phyloP scores from a whole-genome alignment of 2,329 filamentous ascomycete genomes.

The Trichoderma oligosporum region DNA sequence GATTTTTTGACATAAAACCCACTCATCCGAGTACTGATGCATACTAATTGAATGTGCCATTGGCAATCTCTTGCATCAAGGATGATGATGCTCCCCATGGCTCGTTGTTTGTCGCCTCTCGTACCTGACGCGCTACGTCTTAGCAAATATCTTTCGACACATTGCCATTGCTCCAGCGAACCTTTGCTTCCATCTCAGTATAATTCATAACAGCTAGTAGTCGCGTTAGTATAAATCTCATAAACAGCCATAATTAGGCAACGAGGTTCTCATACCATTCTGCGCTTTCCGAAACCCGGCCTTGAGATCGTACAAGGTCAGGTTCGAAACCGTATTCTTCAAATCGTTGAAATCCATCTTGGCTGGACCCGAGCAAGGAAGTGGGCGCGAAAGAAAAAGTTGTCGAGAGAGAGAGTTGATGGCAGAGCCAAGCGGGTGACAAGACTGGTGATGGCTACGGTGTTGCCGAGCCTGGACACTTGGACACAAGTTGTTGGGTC shows the following conservation, averaged over 20 bases:
- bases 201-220: slow-evolving; percentile 92
- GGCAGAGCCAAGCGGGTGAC: slow-evolving; percentile 2
- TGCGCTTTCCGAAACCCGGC: slow-evolving; percentile 92
- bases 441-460: slow-evolving; percentile 9
- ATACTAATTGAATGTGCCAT: slow-evolving; percentile 96
- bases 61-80: slow-evolving; percentile 96
- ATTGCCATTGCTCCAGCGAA: slow-evolving; percentile 28
- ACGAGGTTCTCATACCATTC: slow-evolving; percentile 65
- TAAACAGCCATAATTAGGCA: slow-evolving; percentile 11
- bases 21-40: slow-evolving; percentile 32
- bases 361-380: slow-evolving; percentile 19
- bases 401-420: background rate
- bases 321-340: slow-evolving; percentile 82
- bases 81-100: slow-evolving; percentile 87
- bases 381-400: background rate
- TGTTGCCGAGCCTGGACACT: slow-evolving; percentile 10
- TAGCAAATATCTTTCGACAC: background rate
- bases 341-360: slow-evolving; percentile 80
- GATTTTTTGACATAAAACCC: background rate
- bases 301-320: slow-evolving; percentile 93
- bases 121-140: slow-evolving; percentile 55
- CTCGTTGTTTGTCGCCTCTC: slow-evolving; percentile 98
- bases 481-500: slow-evolving; percentile 10
- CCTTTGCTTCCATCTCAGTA: slow-evolving; percentile 83
- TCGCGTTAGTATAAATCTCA: slow-evolving; percentile 29